phyloP scores from a whole-genome alignment of 306 rosid species.

The Cyamopsis tetragonoloba region DNA sequence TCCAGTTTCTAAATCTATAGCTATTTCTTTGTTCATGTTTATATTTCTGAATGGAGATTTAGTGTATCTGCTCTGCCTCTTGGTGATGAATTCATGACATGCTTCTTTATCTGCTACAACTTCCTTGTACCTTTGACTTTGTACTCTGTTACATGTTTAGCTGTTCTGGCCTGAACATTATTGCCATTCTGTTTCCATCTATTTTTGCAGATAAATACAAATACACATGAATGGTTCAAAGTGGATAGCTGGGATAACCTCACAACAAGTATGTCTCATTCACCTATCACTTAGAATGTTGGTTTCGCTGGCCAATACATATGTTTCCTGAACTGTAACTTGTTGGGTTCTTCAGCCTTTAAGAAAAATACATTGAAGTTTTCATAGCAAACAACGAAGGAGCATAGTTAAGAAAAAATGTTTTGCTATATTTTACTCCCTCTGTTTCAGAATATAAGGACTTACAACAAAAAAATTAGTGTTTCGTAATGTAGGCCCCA shows the following conservation, averaged over 20 bases:
- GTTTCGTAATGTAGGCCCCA: too few relatives aligned
- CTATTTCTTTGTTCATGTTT: background rate
- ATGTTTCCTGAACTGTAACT: background rate
- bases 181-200: slow-evolving; percentile 14
- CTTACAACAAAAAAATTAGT: too few relatives aligned
- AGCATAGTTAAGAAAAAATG: background rate
- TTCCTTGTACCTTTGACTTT: background rate
- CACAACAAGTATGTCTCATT: slow-evolving; percentile 46
- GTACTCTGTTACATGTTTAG: background rate
- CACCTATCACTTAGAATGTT: background rate
- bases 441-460: slow-evolving; percentile 14
- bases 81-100: background rate
- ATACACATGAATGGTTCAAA: slow-evolving; percentile 60
- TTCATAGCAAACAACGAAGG: background rate
- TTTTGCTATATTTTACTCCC: background rate
- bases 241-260: slow-evolving; percentile 77
- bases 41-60: background rate
- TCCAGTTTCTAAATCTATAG: background rate
- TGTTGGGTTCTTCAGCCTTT: background rate
- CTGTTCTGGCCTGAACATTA: background rate
- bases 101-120: background rate
- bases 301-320: background rate
- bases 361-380: slow-evolving; percentile 9
- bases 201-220: slow-evolving; percentile 49
- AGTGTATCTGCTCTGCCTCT: background rate